These are phyloP conservation scores for Penicillium cataractarum DNA, from an alignment of 495 filamentous ascomycete genomes.

Conservation along the genomic window DNA sequence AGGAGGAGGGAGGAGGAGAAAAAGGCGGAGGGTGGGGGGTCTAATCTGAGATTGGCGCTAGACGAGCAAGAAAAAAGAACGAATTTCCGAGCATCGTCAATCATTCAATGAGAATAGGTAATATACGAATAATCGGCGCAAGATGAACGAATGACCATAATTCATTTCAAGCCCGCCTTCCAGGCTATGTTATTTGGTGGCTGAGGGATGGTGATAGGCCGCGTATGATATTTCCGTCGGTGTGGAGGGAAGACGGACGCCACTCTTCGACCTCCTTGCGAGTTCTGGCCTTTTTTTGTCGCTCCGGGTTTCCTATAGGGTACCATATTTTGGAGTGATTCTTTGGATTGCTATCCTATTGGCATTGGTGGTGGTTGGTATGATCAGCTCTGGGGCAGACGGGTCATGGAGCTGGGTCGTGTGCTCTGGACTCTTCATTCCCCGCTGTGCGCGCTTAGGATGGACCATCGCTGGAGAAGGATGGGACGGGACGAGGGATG, in stretches of 20 bases:
- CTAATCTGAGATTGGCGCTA: conserved; percentile 14
- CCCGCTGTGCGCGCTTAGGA: conserved; percentile 20
- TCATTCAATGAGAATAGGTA: too few relatives aligned
- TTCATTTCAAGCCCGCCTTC: neutral
- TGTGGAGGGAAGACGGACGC: neutral
- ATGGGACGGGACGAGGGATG: neutral
- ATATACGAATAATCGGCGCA: too few relatives aligned
- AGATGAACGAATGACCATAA: too few relatives aligned
- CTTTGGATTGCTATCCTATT: neutral
- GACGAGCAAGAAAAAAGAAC: neutral
- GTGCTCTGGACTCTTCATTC: neutral
- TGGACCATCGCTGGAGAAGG: neutral
- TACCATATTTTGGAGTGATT: neutral
- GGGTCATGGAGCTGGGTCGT: neutral
- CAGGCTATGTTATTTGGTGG: neutral
- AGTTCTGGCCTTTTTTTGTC: neutral
- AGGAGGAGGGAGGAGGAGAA: neutral
- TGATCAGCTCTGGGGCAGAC: neutral
- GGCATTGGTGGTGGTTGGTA: neutral
- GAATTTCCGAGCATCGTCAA: too few relatives aligned
- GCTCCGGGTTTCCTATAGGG: neutral
- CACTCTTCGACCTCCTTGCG: neutral
- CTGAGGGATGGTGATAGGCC: neutral
- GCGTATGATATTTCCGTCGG: neutral
- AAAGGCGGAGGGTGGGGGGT: neutral